phyloP scores from a whole-genome alignment of 2,329 filamentous ascomycete genomes.

The Tolypocladium sp. region DNA sequence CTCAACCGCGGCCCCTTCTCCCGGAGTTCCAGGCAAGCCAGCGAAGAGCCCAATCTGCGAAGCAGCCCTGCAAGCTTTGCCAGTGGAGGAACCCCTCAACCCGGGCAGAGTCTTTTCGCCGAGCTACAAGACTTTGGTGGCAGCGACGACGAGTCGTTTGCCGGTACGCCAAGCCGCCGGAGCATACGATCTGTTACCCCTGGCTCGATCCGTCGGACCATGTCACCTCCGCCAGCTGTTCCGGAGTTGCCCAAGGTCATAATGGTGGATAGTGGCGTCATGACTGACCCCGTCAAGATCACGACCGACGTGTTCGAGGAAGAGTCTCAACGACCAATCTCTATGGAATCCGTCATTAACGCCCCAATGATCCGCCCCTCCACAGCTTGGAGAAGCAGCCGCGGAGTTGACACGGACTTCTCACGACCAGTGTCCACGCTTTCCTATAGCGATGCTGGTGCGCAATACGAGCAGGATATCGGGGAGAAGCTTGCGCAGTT shows the following conservation, averaged over 20 bases:
- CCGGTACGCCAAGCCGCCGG: conserved; percentile 45
- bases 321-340: conserved; percentile 21
- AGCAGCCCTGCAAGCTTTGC: conserved; percentile 51
- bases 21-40: conserved; percentile 51
- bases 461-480: conserved; percentile 41
- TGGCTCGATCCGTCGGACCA: conserved; percentile 32
- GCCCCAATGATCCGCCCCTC: conserved; percentile 12
- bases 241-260: conserved; percentile 41
- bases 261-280: conserved; percentile 52
- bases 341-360: conserved; percentile 32
- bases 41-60: conserved; percentile 48
- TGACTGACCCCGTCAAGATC: conserved; percentile 49
- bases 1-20: conserved; percentile 53
- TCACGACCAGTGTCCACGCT: conserved; percentile 36
- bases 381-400: conserved; percentile 14
- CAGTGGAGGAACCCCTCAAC: conserved; percentile 42
- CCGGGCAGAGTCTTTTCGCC: conserved; percentile 74
- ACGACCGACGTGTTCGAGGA: conserved; percentile 7
- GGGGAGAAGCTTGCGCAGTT: conserved; percentile 44
- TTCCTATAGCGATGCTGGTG: conserved; percentile 44
- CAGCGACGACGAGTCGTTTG: conserved; percentile 62
- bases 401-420: conserved; percentile 13
- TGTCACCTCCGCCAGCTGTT: conserved; percentile 37
- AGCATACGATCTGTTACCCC: conserved; percentile 39
- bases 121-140: conserved; percentile 76